Conservation (phyloP, 345 rosid genomes). For the Lepidium aucheri region DNA sequence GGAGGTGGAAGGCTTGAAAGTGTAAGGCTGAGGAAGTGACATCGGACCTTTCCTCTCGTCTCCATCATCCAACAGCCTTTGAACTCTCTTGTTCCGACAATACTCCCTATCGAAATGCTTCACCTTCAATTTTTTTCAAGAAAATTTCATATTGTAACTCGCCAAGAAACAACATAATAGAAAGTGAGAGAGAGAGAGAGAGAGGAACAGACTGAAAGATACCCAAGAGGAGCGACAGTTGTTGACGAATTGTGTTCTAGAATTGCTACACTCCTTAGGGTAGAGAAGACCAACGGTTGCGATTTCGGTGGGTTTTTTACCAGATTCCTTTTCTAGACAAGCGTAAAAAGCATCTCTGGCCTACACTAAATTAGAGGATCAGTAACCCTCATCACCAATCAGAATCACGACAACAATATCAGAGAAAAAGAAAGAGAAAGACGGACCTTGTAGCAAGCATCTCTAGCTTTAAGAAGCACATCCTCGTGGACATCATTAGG, state of each 20-base stretch:
- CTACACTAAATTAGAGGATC: conserved; percentile 22
- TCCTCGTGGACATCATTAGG: conserved; percentile 52
- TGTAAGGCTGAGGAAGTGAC: conserved; percentile 71
- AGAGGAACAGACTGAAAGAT: background rate
- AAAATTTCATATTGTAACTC: background rate
- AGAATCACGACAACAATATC: background rate
- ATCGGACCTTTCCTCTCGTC: conserved; percentile 69
- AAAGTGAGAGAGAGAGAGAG: background rate
- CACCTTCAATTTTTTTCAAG: conserved; percentile 34
- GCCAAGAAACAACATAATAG: background rate
- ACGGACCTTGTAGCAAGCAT: conserved; percentile 67
- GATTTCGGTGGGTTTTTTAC: conserved; percentile 60
- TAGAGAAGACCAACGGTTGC: conserved; percentile 74
- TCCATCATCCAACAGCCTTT: conserved; percentile 62
- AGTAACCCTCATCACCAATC: background rate
- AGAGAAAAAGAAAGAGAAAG: background rate
- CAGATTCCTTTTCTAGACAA: conserved; percentile 61
- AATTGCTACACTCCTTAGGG: conserved; percentile 53
- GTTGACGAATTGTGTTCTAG: conserved; percentile 44
- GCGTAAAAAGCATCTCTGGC: conserved; percentile 74
- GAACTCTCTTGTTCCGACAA: conserved; percentile 60
- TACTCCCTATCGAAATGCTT: conserved; percentile 81
- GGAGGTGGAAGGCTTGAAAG: conserved; percentile 53
- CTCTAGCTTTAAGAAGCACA: conserved; percentile 58
- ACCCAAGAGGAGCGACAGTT: conserved; percentile 81